A percentile compares a stretch with the other conserved stretches of the same genome.
phyloP scores from a whole-genome alignment of 768 basidiomycete genomes.

The Flagelloscypha sp. region DNA sequence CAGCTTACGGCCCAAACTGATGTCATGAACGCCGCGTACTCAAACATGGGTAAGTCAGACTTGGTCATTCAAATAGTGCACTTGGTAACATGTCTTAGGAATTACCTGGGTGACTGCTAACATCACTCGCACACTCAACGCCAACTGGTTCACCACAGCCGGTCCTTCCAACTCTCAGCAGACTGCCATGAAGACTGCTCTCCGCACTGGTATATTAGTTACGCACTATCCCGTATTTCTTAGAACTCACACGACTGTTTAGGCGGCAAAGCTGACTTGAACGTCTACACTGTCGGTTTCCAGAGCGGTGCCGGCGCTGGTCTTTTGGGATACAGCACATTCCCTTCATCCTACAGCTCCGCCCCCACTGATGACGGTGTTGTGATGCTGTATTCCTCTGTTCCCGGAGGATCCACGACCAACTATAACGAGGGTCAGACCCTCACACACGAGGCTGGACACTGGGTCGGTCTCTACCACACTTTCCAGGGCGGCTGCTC shows the following conservation, averaged over 20 bases:
- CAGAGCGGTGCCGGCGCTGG: constrained; percentile 21
- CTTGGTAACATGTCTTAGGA: too few species aligned
- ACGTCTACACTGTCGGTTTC: constrained; percentile 30
- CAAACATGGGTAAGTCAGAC: constrained; percentile 20
- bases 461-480: constrained; percentile 32
- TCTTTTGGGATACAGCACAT: constrained; percentile 42
- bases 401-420: constrained; percentile 30
- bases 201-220: constrained; percentile 25
- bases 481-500: constrained; percentile 29
- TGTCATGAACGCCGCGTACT: constrained; percentile 35
- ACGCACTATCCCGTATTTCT: too few species aligned
- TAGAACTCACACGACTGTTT: too few species aligned
- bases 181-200: constrained; percentile 26
- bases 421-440: constrained; percentile 30
- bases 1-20: constrained; percentile 36
- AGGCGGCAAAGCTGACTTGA: constrained; percentile 28
- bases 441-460: constrained; percentile 29
- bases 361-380: constrained; percentile 38
- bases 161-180: constrained; percentile 22
- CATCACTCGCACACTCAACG: constrained; percentile 35
- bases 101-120: constrained; percentile 32
- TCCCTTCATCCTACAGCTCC: constrained; percentile 31
- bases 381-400: constrained; percentile 26
- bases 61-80: too few species aligned
- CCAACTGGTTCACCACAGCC: constrained; percentile 36